Base-by-base conservation (phyloP, 805 yeast species). In the Scheffersomyces ergatensis region DNA sequence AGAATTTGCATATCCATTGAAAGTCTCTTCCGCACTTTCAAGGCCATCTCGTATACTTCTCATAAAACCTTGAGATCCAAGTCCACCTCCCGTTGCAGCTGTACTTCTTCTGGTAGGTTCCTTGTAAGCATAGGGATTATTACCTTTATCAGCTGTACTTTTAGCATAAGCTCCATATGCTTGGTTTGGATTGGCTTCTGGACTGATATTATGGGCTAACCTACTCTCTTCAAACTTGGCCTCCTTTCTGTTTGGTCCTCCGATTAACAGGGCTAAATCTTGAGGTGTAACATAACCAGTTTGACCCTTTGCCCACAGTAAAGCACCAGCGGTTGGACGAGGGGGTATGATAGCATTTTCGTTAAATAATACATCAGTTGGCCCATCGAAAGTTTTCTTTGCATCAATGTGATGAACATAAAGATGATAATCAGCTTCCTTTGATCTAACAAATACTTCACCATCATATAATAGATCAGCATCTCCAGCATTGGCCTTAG, bases 301-400 rank as follows among this genome's bases (percentile, higher is more conserved):
- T 34, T 60, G 66, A 2, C 97, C 97, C 49, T 83, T 79, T 5
- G 93, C 87, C 93, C 97, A 86, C 59, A 84, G 92, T 33, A 86
- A 68, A 0, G 93, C 77, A 27, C 89, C 79, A 5, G 87, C 79
- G 4, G 78, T 72, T 2, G 99, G 99, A 36, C 98, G 73, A 24
- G 79, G 77, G 2, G 96, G 95, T 16, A 84, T 76, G 5, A 75
- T 65, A 34, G 85, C 72, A 45, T 80, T 77, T 19, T 78, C 83
- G 53, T 86, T 84, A 64, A 83, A 90, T 26, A 93, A 63, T 1
- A 73, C 63, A 58, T 87, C 96, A 4, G 71, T 62, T 2, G 53
- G 53, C 15, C 48, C 53, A 13, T 53, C 58, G 12, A 37, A 35
- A 52, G 53, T 20, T 38, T 48, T 1, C 50, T 23, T 29, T 21